Evolutionary conservation across 106 monocot genomes (phyloP).

Genomic region (Dioscorea alata): DNA sequence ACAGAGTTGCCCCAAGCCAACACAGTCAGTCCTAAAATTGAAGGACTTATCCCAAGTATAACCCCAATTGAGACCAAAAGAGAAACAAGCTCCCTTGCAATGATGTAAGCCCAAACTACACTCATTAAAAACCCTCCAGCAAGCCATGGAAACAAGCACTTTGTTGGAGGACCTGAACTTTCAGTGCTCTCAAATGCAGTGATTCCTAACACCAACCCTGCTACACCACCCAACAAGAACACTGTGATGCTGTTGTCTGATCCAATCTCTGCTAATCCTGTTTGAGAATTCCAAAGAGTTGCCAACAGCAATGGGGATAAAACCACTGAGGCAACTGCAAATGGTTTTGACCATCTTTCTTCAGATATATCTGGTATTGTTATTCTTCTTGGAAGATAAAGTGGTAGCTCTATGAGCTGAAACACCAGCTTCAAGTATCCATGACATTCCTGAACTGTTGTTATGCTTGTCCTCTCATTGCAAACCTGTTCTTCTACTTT

Average conservation of each 20-base stretch:
- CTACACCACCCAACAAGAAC: constrained; percentile 6
- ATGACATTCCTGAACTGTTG: too few species aligned
- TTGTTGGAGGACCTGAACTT: constrained; percentile 19
- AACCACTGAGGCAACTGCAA: constrained; percentile 23
- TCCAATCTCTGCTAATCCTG: constrained; percentile 3
- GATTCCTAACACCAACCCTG: constrained; percentile 22
- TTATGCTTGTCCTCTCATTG: neutral
- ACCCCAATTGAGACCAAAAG: constrained; percentile 36
- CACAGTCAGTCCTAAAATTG: constrained; percentile 50
- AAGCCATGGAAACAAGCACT: constrained; percentile 34
- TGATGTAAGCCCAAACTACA: constrained; percentile 52
- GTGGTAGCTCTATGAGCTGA: constrained; percentile 22
- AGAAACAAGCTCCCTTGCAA: constrained; percentile 39
- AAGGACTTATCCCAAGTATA: constrained; percentile 34
- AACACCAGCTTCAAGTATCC: neutral
- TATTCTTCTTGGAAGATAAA: constrained; percentile 39
- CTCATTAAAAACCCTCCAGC: constrained; percentile 58
- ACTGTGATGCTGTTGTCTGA: constrained; percentile 3
- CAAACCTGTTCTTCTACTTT: constrained; percentile 1
- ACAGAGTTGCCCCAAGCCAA: constrained; percentile 63
- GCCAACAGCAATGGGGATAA: constrained; percentile 38
- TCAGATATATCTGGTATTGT: constrained; percentile 43
- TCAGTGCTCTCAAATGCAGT: constrained; percentile 23
- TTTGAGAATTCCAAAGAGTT: constrained; percentile 26
- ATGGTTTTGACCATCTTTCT: constrained; percentile 27